These are phyloP conservation scores for Bjerkandera adusta DNA, from an alignment of 1,284 basidiomycete species.

Conservation along the genomic window DNA sequence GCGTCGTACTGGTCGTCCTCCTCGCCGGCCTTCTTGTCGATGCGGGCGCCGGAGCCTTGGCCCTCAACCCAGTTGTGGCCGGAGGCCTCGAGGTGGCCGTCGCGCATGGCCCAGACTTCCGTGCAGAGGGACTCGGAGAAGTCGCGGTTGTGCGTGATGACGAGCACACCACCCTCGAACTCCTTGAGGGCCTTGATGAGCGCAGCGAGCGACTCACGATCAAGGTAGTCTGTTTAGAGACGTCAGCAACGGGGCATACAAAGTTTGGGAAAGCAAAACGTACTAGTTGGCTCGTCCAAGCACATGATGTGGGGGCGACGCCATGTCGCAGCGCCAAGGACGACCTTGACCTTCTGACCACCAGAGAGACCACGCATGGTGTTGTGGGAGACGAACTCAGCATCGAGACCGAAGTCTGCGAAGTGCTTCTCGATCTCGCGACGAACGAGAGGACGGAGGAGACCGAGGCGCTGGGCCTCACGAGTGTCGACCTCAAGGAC, in stretches of 20 bases:
- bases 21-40: constrained; percentile 86
- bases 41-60: constrained; percentile 87
- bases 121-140: constrained; percentile 95
- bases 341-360: constrained; percentile 99
- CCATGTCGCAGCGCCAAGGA: constrained; percentile 98
- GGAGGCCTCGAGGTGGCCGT: constrained; percentile 89
- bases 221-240: constrained; percentile 77
- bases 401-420: constrained; percentile 93
- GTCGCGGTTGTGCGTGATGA: constrained; percentile 97
- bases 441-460: constrained; percentile 94
- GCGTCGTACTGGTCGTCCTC: constrained; percentile 92
- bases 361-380: constrained; percentile 97
- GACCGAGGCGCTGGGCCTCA: constrained; percentile 95
- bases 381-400: constrained; percentile 97
- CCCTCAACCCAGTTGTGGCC: constrained; percentile 99
- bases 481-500: constrained; percentile 96
- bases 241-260: constrained; percentile 15
- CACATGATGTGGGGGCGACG: constrained; percentile 97
- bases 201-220: constrained; percentile 96
- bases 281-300: constrained; percentile 95
- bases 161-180: constrained; percentile 95
- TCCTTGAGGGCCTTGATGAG: constrained; percentile 95
- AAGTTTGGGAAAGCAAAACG: constrained; percentile 28
- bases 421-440: constrained; percentile 99
- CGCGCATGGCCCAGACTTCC: constrained; percentile 94